Evolutionary conservation across 1,139 yeast genomes (phyloP), one percentile per base, ranked within the genome.

Genomic region (Yamadazyma kanchanaburiensis): DNA sequence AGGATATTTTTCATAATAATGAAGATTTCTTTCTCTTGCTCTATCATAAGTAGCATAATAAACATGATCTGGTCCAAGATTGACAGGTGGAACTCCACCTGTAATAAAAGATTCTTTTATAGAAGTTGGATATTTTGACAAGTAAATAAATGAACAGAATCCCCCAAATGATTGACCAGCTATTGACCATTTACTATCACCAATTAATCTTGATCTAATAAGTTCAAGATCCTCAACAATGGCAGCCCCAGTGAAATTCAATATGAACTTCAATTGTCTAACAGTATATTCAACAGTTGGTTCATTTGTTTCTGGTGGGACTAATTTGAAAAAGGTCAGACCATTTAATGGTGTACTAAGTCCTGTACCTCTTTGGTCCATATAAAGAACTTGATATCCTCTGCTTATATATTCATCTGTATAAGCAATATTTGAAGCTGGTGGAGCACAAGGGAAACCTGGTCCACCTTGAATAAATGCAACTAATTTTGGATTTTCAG

Each of bases 301-400:
- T 25, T 45, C 47, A 3, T 40, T 56, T 7, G 43, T 39, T 2
- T 27, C 22, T 17, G 32, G 27, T 2, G 47, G 46, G 8, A 51
- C 53, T 16, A 45, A 25, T 15, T 30, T 28, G 4, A 37, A 31
- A 22, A 72, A 42, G 1, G 60, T 51, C 1, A 37, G 45, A 2
- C 51, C 50, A 26, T 70, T 74, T 14, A 75, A 45, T 0, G 76
- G 67, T 1, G 69, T 55, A 28, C 77, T 68, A 21, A 65, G 48
- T 0, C 81, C 82, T 1, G 80, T 75, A 6, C 81, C 82, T 45
- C 82, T 55, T 48, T 76, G 82, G 48, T 76, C 82, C 35, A 72
- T 51, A 29, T 60, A 67, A 12, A 75, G 50, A 9, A 76, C 63
- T 32, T 64, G 70, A 41, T 64, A 74, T 0, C 72, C 75, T 25